phyloP scores from a whole-genome alignment of 495 filamentous ascomycete genomes.

The Podospora tetraspora region DNA sequence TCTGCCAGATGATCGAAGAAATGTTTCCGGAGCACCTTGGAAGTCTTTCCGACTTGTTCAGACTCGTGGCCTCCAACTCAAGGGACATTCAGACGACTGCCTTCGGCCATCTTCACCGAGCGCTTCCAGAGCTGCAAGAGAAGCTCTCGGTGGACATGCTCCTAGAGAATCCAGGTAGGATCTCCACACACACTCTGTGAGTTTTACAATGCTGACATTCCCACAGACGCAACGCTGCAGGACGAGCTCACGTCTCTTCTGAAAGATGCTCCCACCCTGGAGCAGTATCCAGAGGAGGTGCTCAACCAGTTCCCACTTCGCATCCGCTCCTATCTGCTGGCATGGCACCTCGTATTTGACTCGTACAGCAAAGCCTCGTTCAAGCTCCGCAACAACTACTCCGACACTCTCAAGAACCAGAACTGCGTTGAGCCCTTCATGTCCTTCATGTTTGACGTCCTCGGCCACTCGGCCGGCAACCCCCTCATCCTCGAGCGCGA shows the following conservation, averaged over 20 bases:
- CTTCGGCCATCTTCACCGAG: slow-evolving; percentile 71
- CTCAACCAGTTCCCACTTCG: slow-evolving; percentile 49
- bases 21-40: slow-evolving; percentile 51
- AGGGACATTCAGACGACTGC: slow-evolving; percentile 70
- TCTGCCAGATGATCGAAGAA: slow-evolving; percentile 57
- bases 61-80: slow-evolving; percentile 70
- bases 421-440: slow-evolving; percentile 64
- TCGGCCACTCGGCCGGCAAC: slow-evolving; percentile 64
- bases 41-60: slow-evolving; percentile 57
- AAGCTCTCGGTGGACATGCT: slow-evolving; percentile 77
- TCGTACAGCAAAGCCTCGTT: slow-evolving; percentile 75
- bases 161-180: slow-evolving; percentile 59
- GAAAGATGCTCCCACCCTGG: slow-evolving; percentile 45
- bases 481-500: slow-evolving; percentile 52
- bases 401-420: slow-evolving; percentile 66
- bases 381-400: slow-evolving; percentile 74
- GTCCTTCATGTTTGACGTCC: slow-evolving; percentile 72
- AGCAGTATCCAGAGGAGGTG: slow-evolving; percentile 39
- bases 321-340: slow-evolving; percentile 73
- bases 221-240: slow-evolving; percentile 53
- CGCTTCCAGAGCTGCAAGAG: slow-evolving; percentile 71
- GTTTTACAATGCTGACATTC: slow-evolving; percentile 3
- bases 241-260: slow-evolving; percentile 67
- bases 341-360: slow-evolving; percentile 88
- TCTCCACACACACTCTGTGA: neutral